Evolutionary conservation across 164 flowering plant species (phyloP).

Genomic region (Nymphaea thermarum): DNA sequence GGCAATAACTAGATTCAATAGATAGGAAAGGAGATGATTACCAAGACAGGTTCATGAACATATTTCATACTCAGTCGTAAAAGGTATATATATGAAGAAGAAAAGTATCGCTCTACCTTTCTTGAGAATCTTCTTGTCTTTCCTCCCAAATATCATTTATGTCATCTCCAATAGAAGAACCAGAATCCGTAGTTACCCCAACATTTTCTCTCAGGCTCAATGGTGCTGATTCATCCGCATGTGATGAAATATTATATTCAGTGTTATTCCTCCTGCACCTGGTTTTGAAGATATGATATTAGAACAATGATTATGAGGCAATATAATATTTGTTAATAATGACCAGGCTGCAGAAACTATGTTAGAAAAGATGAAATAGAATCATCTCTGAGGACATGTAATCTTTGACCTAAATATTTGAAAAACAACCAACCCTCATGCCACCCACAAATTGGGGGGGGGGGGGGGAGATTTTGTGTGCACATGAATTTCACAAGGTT

Average conservation of each 20-base stretch:
- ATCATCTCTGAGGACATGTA: background rate
- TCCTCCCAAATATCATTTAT: background rate
- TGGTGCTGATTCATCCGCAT: background rate
- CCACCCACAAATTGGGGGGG: no score
- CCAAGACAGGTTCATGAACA: background rate
- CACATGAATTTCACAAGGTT: no score
- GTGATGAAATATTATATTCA: background rate
- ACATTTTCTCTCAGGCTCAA: background rate
- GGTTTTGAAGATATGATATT: background rate
- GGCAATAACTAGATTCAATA: background rate
- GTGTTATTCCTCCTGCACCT: background rate
- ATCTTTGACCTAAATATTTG: background rate
- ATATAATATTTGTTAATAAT: no score
- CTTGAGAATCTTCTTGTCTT: background rate
- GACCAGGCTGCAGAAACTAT: background rate
- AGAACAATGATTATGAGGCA: no score
- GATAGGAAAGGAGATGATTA: background rate
- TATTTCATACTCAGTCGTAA: background rate
- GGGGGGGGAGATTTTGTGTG: no score
- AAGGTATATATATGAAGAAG: background rate
- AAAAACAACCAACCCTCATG: background rate
- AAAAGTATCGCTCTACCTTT: background rate
- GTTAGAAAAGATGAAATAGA: background rate
- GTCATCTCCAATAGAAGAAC: background rate
- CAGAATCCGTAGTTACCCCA: background rate